Conservation (phyloP, 192 early-diverging fungal genomes). For the Umbelopsis sp. region DNA sequence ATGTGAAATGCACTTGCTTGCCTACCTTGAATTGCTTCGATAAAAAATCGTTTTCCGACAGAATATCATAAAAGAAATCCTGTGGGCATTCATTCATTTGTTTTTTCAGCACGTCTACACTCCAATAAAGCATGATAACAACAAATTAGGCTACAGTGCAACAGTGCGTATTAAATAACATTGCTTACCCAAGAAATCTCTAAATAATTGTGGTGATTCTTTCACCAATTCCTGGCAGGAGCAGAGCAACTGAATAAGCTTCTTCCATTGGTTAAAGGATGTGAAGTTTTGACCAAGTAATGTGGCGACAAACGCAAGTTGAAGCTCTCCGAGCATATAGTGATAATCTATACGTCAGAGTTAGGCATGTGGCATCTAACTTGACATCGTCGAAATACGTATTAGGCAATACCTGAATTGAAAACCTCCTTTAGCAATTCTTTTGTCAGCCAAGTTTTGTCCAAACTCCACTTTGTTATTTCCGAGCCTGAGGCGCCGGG, state of each 20-base stretch:
- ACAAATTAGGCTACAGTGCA: no score
- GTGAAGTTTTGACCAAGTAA: slow-evolving; percentile 82
- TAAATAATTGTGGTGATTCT: slow-evolving; percentile 47
- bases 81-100: slow-evolving; percentile 71
- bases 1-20: slow-evolving; percentile 14
- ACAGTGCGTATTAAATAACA: slow-evolving; percentile 21
- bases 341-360: slow-evolving; percentile 38
- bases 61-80: slow-evolving; percentile 71
- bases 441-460: slow-evolving; percentile 85
- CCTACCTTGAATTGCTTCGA: slow-evolving; percentile 47
- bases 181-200: slow-evolving; percentile 55
- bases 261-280: slow-evolving; percentile 88
- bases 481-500: slow-evolving; percentile 64
- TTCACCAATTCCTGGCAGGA: slow-evolving; percentile 61
- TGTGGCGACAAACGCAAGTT: slow-evolving; percentile 79
- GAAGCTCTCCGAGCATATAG: slow-evolving; percentile 75
- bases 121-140: not conserved
- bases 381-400: not conserved
- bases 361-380: not conserved
- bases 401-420: slow-evolving; percentile 41
- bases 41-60: slow-evolving; percentile 68
- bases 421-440: slow-evolving; percentile 51
- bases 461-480: slow-evolving; percentile 78
- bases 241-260: slow-evolving; percentile 70
- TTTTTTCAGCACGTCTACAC: slow-evolving; percentile 49